These are phyloP conservation scores for Fusarium abutilonis DNA, from an alignment of 2,329 filamentous ascomycete genomes.

Conservation along the genomic window DNA sequence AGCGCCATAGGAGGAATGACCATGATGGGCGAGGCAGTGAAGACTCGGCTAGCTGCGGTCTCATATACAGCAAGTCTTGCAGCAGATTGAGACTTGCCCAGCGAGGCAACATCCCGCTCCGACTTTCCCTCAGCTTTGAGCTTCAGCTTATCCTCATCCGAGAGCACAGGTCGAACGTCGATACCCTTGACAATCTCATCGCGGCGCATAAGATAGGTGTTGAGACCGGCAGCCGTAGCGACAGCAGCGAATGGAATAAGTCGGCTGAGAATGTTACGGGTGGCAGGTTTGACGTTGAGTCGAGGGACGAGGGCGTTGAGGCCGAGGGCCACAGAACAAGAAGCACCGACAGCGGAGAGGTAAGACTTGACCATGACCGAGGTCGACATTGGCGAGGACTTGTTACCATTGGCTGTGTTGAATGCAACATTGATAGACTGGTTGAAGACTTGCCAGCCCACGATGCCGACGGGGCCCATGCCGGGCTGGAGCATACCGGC, in stretches of 20 bases:
- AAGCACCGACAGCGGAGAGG: slow-evolving; percentile 88
- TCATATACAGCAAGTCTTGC: slow-evolving; percentile 90
- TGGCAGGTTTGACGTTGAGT: slow-evolving; percentile 79
- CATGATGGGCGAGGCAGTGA: slow-evolving; percentile 98
- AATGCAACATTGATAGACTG: slow-evolving; percentile 98
- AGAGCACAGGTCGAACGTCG: slow-evolving; percentile 86
- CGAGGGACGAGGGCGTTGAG: slow-evolving; percentile 90
- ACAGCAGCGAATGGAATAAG: slow-evolving; percentile 97
- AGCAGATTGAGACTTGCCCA: slow-evolving; percentile 89
- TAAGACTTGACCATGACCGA: slow-evolving; percentile 89
- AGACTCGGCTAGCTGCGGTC: slow-evolving; percentile 88
- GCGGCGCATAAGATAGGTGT: slow-evolving; percentile 97
- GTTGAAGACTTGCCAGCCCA: slow-evolving; percentile 95
- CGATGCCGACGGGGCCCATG: slow-evolving; percentile 80
- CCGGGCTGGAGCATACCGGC: slow-evolving; percentile 96
- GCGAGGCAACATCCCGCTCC: slow-evolving; percentile 71
- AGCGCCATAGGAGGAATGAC: slow-evolving; percentile 89
- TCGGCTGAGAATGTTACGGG: slow-evolving; percentile 80
- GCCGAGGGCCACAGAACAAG: slow-evolving; percentile 91
- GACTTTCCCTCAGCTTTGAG: slow-evolving; percentile 66
- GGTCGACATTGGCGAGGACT: slow-evolving; percentile 87
- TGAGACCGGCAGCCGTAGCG: slow-evolving; percentile 87
- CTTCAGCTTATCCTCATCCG: slow-evolving; percentile 72
- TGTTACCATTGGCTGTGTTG: slow-evolving; percentile 98
- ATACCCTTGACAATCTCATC: slow-evolving; percentile 95